Conservation (phyloP, 2,329 filamentous ascomycete species). For the Ilyonectria robusta region DNA sequence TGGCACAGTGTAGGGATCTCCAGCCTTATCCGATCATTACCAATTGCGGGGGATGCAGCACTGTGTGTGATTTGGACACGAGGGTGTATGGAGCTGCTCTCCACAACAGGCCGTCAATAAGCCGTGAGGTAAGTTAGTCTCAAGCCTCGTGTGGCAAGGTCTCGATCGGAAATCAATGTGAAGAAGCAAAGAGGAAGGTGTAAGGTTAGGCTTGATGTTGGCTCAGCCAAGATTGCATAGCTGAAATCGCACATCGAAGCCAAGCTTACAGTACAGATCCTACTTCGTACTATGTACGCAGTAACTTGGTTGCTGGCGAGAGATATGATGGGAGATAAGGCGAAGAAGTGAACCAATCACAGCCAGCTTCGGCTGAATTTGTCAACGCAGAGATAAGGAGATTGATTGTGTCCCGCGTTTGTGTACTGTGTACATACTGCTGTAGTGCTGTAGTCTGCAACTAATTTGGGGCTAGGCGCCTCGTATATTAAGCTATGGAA, state of each 20-base stretch:
- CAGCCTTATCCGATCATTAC: not conserved
- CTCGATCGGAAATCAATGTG: not conserved
- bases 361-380: not conserved
- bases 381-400: slow-evolving; percentile 1
- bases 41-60: not conserved
- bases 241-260: not conserved
- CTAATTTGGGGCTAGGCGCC: not conserved
- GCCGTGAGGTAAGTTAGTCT: not conserved
- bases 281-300: not conserved
- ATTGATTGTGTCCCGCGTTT: not conserved
- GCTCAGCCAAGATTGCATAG: slow-evolving; percentile 1
- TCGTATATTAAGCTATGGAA: not conserved
- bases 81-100: not conserved
- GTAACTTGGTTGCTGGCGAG: not conserved
- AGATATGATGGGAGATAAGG: slow-evolving; percentile 2
- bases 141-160: not conserved
- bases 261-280: not conserved
- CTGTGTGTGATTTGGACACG: not conserved
- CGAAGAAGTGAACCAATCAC: slow-evolving; percentile 3
- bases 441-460: not conserved
- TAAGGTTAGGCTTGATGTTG: not conserved
- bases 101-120: not conserved
- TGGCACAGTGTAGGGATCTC: slow-evolving; percentile 2
- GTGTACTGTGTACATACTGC: not conserved
- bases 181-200: not conserved